Percentiles rank a stretch among this genome's conserved stretches.
Conservation (phyloP, 805 yeast species). For the Suhomyces prunicola region DNA sequence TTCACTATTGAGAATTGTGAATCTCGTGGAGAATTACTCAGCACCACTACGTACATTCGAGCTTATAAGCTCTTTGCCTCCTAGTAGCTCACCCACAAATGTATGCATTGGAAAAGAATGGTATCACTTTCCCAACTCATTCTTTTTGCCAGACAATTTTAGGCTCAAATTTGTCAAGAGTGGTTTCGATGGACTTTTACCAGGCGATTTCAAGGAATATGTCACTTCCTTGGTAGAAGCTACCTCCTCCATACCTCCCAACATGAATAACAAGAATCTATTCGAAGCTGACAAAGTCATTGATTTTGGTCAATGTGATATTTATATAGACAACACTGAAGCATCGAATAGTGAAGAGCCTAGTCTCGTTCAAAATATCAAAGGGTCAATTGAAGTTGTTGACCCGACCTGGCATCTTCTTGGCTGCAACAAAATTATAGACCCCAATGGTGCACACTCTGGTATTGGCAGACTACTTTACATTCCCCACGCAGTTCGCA, state of each 20-base stretch:
- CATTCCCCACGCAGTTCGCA: slow-evolving; percentile 38
- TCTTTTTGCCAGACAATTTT: slow-evolving; percentile 64
- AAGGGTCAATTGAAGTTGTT: slow-evolving; percentile 11
- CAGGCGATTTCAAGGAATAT: slow-evolving; percentile 73
- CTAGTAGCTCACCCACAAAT: slow-evolving; percentile 22
- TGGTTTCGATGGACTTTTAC: slow-evolving; percentile 83
- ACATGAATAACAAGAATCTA: slow-evolving; percentile 73
- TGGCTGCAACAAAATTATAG: slow-evolving; percentile 48
- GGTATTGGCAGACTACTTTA: slow-evolving; percentile 56
- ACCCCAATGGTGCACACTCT: slow-evolving; percentile 48
- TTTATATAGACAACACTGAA: slow-evolving; percentile 60
- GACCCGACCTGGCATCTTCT: slow-evolving; percentile 47
- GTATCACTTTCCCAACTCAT: slow-evolving; percentile 89
- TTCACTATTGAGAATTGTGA: slow-evolving; percentile 50
- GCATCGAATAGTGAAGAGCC: slow-evolving; percentile 48
- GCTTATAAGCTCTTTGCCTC: slow-evolving; percentile 7
- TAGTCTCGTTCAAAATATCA: slow-evolving; percentile 12
- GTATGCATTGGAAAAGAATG: slow-evolving; percentile 94
- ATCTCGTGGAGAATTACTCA: slow-evolving; percentile 62
- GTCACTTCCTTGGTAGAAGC: slow-evolving; percentile 13
- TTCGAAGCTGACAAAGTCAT: slow-evolving; percentile 60
- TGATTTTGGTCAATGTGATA: slow-evolving; percentile 57
- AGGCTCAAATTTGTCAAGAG: slow-evolving; percentile 67
- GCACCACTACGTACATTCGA: slow-evolving; percentile 54
- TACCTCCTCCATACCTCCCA: slow-evolving; percentile 51